Conservation (phyloP, 73 alveolate genomes). For the Tetrahymena malaccensis region DNA sequence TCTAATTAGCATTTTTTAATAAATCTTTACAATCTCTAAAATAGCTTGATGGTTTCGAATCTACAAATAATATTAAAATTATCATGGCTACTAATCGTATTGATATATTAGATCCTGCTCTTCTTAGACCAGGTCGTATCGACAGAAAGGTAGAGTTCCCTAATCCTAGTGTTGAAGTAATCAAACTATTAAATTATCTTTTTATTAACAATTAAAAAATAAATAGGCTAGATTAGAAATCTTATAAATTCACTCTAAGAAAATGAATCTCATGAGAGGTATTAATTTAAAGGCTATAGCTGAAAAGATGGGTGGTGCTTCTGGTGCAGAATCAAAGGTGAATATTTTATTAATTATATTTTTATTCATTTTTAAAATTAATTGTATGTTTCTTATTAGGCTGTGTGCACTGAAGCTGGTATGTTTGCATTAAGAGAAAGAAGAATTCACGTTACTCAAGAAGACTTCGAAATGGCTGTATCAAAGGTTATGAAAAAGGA, state of each 20-base stretch:
- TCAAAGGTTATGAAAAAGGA: conserved; percentile 99
- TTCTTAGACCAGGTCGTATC: conserved; percentile 98
- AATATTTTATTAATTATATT: neutral
- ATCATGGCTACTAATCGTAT: conserved; percentile 98
- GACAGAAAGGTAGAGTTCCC: conserved; percentile 99
- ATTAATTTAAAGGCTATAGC: conserved; percentile 91
- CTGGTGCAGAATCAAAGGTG: conserved; percentile 99
- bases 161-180: conserved; percentile 90
- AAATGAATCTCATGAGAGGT: conserved; percentile 96
- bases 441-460: conserved; percentile 99
- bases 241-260: conserved; percentile 92
- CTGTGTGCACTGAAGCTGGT: conserved; percentile 96
- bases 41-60: conserved; percentile 97
- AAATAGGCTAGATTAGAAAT: conserved; percentile 85
- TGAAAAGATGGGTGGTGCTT: conserved; percentile 90
- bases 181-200: too few relatives aligned
- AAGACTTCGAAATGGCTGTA: conserved; percentile 99
- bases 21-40: neutral
- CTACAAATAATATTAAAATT: conserved; percentile 83
- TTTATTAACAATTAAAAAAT: neutral
- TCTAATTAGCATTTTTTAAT: too few relatives aligned
- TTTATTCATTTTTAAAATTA: neutral
- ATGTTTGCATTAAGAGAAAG: conserved; percentile 99
- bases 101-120: conserved; percentile 99
- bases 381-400: neutral